Evolutionary conservation across 352 stramenopile genomes (phyloP).

Genomic region (Elongisporangium senticosum): DNA sequence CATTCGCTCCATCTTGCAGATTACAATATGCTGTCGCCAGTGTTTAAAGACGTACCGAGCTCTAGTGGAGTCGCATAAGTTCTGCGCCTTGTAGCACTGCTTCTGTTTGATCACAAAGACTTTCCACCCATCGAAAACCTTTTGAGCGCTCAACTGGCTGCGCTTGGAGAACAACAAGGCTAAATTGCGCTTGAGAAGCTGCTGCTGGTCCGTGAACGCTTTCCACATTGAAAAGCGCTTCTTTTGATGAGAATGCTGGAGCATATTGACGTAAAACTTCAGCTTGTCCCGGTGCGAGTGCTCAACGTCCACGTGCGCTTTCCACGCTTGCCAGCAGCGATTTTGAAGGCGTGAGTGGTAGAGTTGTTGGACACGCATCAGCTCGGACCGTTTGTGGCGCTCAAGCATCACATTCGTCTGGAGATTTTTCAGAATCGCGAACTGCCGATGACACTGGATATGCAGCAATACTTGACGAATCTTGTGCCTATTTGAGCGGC

Average conservation of each 20-base stretch:
- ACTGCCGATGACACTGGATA: conserved; percentile 19
- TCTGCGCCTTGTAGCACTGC: conserved; percentile 8
- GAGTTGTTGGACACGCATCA: neutral
- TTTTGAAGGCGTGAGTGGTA: neutral
- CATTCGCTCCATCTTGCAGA: conserved; percentile 50
- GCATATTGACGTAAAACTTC: conserved; percentile 21
- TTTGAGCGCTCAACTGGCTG: conserved; percentile 18
- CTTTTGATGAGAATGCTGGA: conserved; percentile 30
- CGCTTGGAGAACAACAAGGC: conserved; percentile 19
- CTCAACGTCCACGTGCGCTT: neutral
- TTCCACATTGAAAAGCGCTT: conserved; percentile 34
- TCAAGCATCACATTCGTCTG: neutral
- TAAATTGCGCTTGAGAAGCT: conserved; percentile 15
- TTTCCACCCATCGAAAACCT: conserved; percentile 29
- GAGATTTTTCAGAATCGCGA: conserved; percentile 11
- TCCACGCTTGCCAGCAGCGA: conserved; percentile 22
- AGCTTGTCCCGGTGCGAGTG: conserved; percentile 18
- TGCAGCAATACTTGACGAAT: conserved; percentile 20
- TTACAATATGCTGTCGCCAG: conserved; percentile 39
- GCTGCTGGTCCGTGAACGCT: conserved; percentile 13
- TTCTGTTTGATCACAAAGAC: conserved; percentile 10
- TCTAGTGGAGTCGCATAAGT: conserved; percentile 7
- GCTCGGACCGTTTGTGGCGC: neutral
- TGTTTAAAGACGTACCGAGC: conserved; percentile 9
- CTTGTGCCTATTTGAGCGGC: conserved; percentile 8